Percentiles rank a stretch among this genome's conserved stretches.
Evolutionary conservation across 1,284 basidiomycete species (phyloP).

Genomic region (Boletus mariae): DNA sequence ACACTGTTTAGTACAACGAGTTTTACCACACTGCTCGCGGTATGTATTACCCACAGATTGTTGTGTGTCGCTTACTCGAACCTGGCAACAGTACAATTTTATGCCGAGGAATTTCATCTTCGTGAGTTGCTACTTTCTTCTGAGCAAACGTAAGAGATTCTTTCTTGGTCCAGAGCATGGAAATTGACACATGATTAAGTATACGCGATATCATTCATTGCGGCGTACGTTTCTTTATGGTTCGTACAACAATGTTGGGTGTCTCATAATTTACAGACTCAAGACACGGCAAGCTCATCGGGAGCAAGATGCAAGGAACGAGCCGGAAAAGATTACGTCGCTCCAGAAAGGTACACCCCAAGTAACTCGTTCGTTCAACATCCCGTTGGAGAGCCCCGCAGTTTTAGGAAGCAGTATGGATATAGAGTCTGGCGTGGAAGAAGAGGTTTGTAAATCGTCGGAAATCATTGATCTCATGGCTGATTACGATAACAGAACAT

Average conservation of each 20-base stretch:
- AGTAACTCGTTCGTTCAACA: neutral
- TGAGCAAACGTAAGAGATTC: conserved; percentile 55
- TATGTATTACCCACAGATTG: conserved; percentile 30
- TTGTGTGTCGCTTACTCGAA: neutral
- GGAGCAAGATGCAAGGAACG: conserved; percentile 44
- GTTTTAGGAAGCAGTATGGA: neutral
- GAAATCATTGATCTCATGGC: neutral
- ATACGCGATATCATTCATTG: conserved; percentile 65
- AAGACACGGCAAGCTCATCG: conserved; percentile 48
- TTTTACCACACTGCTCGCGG: conserved; percentile 52
- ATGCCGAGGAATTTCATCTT: conserved; percentile 57
- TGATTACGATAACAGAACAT: conserved; percentile 9
- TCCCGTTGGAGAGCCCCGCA: conserved; percentile 6
- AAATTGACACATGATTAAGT: conserved; percentile 37
- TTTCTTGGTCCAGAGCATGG: neutral
- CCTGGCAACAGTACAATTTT: conserved; percentile 46
- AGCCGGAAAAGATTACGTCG: conserved; percentile 29
- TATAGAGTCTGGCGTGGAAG: neutral
- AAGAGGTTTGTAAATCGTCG: conserved; percentile 12
- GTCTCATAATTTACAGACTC: conserved; percentile 33
- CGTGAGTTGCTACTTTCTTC: conserved; percentile 54
- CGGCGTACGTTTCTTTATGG: conserved; percentile 45
- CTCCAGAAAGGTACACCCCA: conserved; percentile 7
- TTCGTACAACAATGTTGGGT: neutral
- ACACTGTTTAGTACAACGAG: conserved; percentile 48